Conservation (phyloP, 2,329 filamentous ascomycete species). For the Sporothrix pseudoabietina region DNA sequence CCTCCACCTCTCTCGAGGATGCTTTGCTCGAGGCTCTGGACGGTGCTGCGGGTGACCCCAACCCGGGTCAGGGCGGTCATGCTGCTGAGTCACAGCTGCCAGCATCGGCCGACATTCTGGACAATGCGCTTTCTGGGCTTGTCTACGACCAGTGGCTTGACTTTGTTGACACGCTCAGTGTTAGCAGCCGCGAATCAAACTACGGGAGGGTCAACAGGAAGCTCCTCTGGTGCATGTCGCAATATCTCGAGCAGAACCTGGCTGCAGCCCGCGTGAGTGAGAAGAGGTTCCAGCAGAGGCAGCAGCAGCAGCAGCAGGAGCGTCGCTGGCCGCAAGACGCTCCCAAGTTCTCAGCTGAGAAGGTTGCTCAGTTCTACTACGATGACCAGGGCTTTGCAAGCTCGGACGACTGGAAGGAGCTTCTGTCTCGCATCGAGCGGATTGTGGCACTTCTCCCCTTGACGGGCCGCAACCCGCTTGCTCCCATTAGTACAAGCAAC, state of each 20-base stretch:
- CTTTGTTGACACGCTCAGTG: slow-evolving; percentile 42
- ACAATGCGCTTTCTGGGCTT: slow-evolving; percentile 34
- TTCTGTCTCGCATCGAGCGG: slow-evolving; percentile 41
- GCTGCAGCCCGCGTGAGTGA: slow-evolving; percentile 31
- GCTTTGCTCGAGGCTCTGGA: slow-evolving; percentile 36
- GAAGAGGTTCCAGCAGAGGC: slow-evolving; percentile 25
- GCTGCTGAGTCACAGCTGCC: background rate
- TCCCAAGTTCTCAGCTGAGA: background rate
- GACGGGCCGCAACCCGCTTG: slow-evolving; percentile 23
- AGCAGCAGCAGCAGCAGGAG: background rate
- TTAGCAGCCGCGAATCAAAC: background rate
- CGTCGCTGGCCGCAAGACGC: background rate
- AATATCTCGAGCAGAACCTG: slow-evolving; percentile 44
- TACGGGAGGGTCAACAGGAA: slow-evolving; percentile 18
- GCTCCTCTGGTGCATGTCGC: slow-evolving; percentile 41
- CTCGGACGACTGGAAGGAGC: slow-evolving; percentile 40
- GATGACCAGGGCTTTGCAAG: background rate
- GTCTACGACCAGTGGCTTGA: slow-evolving; percentile 43
- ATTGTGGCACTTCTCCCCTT: slow-evolving; percentile 37
- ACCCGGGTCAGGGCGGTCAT: background rate
- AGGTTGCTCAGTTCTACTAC: background rate
- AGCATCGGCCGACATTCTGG: slow-evolving; percentile 26
- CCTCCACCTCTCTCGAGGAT: slow-evolving; percentile 37
- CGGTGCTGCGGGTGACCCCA: background rate
- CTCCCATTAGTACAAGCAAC: background rate